phyloP scores from a whole-genome alignment of 257 asterid species.

The Schizonepeta tenuifolia region DNA sequence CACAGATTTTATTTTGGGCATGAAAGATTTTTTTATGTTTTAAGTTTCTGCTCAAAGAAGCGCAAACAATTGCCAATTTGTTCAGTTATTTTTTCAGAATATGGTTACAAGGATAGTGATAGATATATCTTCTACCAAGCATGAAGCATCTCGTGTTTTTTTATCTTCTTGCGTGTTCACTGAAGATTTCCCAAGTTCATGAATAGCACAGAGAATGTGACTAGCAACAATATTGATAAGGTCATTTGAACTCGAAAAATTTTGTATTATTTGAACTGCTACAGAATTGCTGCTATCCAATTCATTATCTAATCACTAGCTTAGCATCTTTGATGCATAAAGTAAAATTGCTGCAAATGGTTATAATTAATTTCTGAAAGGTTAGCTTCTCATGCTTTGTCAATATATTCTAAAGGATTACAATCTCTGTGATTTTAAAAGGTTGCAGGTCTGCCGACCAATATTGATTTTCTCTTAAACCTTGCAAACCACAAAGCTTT shows the following conservation, averaged over 20 bases:
- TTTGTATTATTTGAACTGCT: not conserved
- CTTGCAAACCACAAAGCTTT: conserved; percentile 84
- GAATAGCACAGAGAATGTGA: not conserved
- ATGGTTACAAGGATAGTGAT: conserved; percentile 4
- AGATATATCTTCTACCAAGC: conserved; percentile 3
- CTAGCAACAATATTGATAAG: not conserved
- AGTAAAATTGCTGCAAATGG: not conserved
- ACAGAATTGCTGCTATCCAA: not conserved
- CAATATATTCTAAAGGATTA: not conserved
- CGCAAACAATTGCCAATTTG: conserved; percentile 1
- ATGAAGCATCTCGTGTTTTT: not conserved
- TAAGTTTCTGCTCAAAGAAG: conserved; percentile 10
- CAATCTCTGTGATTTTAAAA: conserved; percentile 40
- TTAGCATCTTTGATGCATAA: not conserved
- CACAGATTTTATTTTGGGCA: conserved; percentile 17
- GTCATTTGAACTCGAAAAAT: not conserved
- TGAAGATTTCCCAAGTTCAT: not conserved
- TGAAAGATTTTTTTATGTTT: conserved; percentile 9
- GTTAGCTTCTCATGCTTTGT: conserved; percentile 5
- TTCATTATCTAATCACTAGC: not conserved
- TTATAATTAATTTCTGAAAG: not conserved
- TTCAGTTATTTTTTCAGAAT: conserved; percentile 8
- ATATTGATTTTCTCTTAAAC: conserved; percentile 82
- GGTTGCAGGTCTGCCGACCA: conserved; percentile 99
- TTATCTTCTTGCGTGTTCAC: not conserved